Evolutionary conservation across 1,139 yeast species (phyloP).

Genomic region (Yamadazyma atlantica): DNA sequence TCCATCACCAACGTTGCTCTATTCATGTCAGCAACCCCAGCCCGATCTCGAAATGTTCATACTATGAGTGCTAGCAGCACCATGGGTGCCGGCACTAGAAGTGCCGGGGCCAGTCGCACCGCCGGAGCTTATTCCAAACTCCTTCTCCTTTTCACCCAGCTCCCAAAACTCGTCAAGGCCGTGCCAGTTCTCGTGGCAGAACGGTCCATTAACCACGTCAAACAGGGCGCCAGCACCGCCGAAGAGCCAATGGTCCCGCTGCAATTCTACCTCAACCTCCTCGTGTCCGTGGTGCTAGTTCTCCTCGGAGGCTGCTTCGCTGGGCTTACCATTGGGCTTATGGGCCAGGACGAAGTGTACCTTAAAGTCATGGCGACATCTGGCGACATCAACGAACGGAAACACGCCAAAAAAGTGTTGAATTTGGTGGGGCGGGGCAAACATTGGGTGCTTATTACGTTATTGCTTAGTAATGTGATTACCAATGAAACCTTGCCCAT

Average conservation of each 20-base stretch:
- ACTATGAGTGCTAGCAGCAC: conserved; percentile 7
- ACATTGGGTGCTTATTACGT: conserved; percentile 96
- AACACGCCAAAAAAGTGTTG: conserved; percentile 73
- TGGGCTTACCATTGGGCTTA: conserved; percentile 87
- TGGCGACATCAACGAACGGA: conserved; percentile 61
- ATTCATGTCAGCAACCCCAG: too few relatives aligned
- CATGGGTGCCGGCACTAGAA: too few relatives aligned
- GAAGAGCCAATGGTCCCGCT: conserved; percentile 30
- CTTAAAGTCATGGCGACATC: conserved; percentile 66
- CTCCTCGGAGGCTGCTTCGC: conserved; percentile 95
- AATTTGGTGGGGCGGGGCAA: conserved; percentile 76
- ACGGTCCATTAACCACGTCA: conserved; percentile 17
- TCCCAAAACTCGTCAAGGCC: conserved; percentile 27
- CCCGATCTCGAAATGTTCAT: conserved; percentile 8
- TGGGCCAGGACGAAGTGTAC: conserved; percentile 98
- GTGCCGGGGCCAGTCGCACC: neutral
- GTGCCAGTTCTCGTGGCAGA: conserved; percentile 20
- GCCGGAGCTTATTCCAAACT: conserved; percentile 10
- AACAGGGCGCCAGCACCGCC: conserved; percentile 6
- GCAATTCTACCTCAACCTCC: conserved; percentile 54
- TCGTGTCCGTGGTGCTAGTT: conserved; percentile 67
- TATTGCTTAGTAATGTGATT: conserved; percentile 82
- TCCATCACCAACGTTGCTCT: neutral
- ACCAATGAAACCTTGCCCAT: conserved; percentile 96
- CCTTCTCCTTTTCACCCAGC: conserved; percentile 19